Evolutionary conservation across 495 filamentous ascomycete genomes (phyloP), one percentile per base, ranked within the genome.

Genomic region (Penicillium verhagenii): DNA sequence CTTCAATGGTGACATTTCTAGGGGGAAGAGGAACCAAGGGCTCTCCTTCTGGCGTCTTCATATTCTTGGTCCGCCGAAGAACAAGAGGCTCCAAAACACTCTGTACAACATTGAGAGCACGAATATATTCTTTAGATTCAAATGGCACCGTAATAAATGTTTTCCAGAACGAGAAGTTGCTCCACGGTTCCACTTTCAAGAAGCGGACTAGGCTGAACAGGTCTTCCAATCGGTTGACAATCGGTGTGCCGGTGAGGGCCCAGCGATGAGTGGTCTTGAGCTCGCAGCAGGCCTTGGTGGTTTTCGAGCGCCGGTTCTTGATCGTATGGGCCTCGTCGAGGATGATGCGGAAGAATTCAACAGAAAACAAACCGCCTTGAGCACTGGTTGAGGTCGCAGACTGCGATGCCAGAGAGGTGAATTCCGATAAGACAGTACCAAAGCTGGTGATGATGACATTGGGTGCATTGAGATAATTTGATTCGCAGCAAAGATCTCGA

Each of bases 131-230:
- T 58, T 94, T 95, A 0, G 89, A 90, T 66, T 98, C 94, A 50
- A 98, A 98, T 0, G 94, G 94, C 13, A 93, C 85, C 0, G 95
- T 98, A 59, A 98, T 98, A 70, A 98, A 98, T 0, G 95, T 97
- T 56, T 92, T 90, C 94, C 94, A 98, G 73, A 95, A 98, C 4
- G 91, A 94, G 66, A 97, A 97, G 68, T 97, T 97, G 53, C 86
- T 90, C 94, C 94, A 98, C 1, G 94, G 94, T 63, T 97, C 95
- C 7, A 97, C 94, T 53, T 88, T 81, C 26, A 97, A 73, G 72
- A 97, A 98, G 14, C 88, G 82, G 21, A 98, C 91, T 26, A 97
- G 72, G 62, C 89, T 93, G 75, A 97, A 98, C n/a, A 98, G 77
- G 72, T 98, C 94, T 67, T 98, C 95, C 3, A 98, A 76, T 11